Percentiles rank a stretch among this genome's conserved stretches.
Evolutionary conservation across 78 protist genomes (phyloP).

Genomic region (Goniomonas avonlea): DNA sequence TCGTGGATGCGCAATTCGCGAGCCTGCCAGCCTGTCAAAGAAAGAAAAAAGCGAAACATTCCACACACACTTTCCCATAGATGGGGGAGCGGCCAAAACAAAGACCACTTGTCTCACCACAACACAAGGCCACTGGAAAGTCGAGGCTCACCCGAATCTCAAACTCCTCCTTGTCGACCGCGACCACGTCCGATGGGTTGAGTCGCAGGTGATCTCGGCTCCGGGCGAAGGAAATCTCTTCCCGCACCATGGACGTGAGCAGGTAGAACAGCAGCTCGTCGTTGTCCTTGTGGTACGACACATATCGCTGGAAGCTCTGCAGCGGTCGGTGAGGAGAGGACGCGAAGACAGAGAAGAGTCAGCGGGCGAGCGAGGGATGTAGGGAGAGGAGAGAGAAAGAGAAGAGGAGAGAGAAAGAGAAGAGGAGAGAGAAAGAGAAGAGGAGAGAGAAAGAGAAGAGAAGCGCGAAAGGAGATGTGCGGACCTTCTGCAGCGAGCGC

Average conservation of each 20-base stretch:
- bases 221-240: background rate
- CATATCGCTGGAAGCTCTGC: constrained; percentile 42
- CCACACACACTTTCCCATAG: background rate
- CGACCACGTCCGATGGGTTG: background rate
- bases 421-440: background rate
- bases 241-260: constrained; percentile 7
- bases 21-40: background rate
- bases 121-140: background rate
- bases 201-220: background rate
- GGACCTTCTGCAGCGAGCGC: constrained; percentile 40
- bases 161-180: background rate
- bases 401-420: background rate
- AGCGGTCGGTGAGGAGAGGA: background rate
- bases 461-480: background rate
- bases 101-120: background rate
- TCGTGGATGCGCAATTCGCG: background rate
- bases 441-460: background rate
- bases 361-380: no score
- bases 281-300: constrained; percentile 58
- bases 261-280: constrained; percentile 62
- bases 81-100: background rate
- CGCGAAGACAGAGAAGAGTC: no score
- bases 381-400: no score
- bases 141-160: background rate
- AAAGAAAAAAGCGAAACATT: background rate